Base-by-base conservation (phyloP, 345 rosid genomes). In the Ailanthus altissimus region DNA sequence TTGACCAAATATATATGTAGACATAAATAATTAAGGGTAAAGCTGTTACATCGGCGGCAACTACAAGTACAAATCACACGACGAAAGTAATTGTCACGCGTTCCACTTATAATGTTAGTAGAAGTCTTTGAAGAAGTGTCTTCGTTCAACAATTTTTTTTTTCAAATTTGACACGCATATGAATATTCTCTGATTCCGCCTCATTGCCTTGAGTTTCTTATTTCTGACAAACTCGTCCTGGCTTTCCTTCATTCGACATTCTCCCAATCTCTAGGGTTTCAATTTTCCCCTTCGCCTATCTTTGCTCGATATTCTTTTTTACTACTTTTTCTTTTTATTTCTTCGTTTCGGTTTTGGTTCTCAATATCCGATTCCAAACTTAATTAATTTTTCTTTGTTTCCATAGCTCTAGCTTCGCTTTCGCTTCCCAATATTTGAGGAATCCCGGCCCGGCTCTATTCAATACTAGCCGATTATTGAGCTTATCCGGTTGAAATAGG, bases 191-290 rank as follows among this genome's bases (percentile, higher is more conserved):
- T 8, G 61, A 20, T 50, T 50, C 32, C 50, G 40, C 71, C 43
- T 42, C 60, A 3, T 25, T 64, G 78, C 64, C 71, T 18, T 10
- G 14, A n/a, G 14, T 46, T 53, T 38, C 14, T 5, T 16, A 9
- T 73, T 25, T 9, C 72, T 1, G 26, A 1, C 2, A 9, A 43
- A 18, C 58, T 61, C 28, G 13, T 16, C 28, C 7, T 20, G 43
- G 61, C 67, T 32, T 32, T 49, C 47, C 45, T 10, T 6, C 12
- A 0, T n/a, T n/a, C n/a, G n/a, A n/a, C n/a, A n/a, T 40, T 63
- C 21, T 63, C 68, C 38, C 43, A 13, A 38, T 61, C 9, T 45
- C 77, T 49, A 47, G 68, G 59, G 47, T 61, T 32, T 74, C 59
- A 1, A 32, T 49, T 49, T 20, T 59, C 21, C 49, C 23, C 66